A percentile compares a stretch with the other conserved stretches of the same genome.
phyloP scores from a whole-genome alignment of 805 yeast genomes.

The Nakazawaea laoshanensis region DNA sequence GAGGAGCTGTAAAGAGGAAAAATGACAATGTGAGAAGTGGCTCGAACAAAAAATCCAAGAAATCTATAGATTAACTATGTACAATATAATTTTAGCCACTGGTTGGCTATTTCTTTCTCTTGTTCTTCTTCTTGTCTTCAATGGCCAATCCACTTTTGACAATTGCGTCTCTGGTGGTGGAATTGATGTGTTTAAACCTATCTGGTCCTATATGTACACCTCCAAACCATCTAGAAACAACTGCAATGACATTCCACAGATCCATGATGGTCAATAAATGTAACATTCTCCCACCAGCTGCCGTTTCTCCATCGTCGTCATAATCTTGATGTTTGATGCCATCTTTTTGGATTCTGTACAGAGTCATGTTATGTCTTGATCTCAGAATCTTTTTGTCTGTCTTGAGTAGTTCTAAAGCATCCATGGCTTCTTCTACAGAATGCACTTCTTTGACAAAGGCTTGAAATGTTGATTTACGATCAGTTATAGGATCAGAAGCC shows the following conservation, averaged over 20 bases:
- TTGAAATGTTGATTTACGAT: slow-evolving; percentile 78
- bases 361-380: slow-evolving; percentile 77
- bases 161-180: slow-evolving; percentile 81
- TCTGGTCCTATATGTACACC: slow-evolving; percentile 91
- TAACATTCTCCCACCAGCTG: slow-evolving; percentile 84
- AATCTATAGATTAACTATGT: background rate
- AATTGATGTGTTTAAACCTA: slow-evolving; percentile 86
- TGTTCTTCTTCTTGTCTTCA: slow-evolving; percentile 16
- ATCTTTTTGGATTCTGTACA: slow-evolving; percentile 66
- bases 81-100: background rate
- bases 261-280: slow-evolving; percentile 72
- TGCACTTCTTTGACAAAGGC: slow-evolving; percentile 61
- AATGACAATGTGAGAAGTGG: slow-evolving; percentile 1
- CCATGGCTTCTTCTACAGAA: slow-evolving; percentile 60
- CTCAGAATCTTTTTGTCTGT: slow-evolving; percentile 58
- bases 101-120: slow-evolving; percentile 17
- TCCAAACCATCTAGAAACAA: slow-evolving; percentile 89
- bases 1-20: slow-evolving; percentile 3
- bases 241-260: slow-evolving; percentile 77
- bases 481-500: slow-evolving; percentile 67
- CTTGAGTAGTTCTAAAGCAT: slow-evolving; percentile 40
- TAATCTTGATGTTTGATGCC: slow-evolving; percentile 64
- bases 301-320: slow-evolving; percentile 96
- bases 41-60: slow-evolving; percentile 4
- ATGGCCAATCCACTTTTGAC: slow-evolving; percentile 48